Evolutionary conservation across 2,329 filamentous ascomycete species (phyloP), one percentile per base, ranked within the genome.

Genomic region (Aspergillus latus): DNA sequence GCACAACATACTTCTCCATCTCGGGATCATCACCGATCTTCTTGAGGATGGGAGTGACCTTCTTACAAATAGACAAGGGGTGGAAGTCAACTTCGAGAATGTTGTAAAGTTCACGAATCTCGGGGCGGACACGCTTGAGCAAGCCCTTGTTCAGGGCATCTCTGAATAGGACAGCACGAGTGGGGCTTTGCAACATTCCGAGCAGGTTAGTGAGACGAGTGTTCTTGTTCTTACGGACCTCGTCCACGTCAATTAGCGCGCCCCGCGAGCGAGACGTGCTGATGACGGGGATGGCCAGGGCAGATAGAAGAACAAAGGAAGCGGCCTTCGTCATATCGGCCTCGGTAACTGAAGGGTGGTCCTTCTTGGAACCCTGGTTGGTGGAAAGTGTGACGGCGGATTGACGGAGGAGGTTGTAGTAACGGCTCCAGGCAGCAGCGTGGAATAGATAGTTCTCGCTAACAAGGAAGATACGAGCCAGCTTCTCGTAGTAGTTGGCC

Each of bases 401-500:
- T 75, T 96, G 89, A 69, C 92, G 92, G 61, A 99, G 87, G 34
- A 99, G 86, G 73, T 92, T 96, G 83, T 96, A 97, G 82, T 97
- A 97, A 68, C 93, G 85, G 66, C 92, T 95, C 91, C 92, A 99
- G 60, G 94, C 92, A 53, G 94, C 94, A 65, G 94, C 94, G 73
- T 99, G 94, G 87, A 99, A 99, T 45, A 99, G 87, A 75, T 97
- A 97, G 82, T 99, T 99, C 80, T 97, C 94, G 75, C 93, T 96
- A 64, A 97, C 94, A 61, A 99, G 85, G 84, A 99, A 99, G 75
- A 99, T 99, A 63, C 92, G 87, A 40, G 94, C 97, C 57, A 99
- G 87, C 81, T 97, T 97, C 83, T 99, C 94, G 78, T 97, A 99
- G 84, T 99, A 99, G 82, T 97, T 99, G 78, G 94, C 94, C 94